Evolutionary conservation across 345 rosid genomes (phyloP).

Genomic region (Linum trigynum): DNA sequence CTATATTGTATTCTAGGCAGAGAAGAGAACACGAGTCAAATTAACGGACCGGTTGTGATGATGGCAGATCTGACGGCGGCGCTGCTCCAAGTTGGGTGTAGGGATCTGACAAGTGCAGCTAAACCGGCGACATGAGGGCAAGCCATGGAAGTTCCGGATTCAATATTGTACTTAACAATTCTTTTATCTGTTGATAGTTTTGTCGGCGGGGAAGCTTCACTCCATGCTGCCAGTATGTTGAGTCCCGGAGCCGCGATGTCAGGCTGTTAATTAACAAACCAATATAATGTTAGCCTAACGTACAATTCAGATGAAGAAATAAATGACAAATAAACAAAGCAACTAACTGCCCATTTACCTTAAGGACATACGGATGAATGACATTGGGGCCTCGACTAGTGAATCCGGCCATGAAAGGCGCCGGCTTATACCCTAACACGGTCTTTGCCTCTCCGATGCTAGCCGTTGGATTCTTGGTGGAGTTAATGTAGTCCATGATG

Average conservation of each 20-base stretch:
- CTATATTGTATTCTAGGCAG: too few relatives aligned
- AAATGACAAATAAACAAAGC: too few relatives aligned
- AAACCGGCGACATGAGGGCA: constrained; percentile 81
- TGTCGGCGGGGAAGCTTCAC: constrained; percentile 40
- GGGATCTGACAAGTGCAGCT: constrained; percentile 66
- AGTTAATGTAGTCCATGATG: neutral
- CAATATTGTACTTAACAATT: constrained; percentile 31
- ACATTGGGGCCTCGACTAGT: constrained; percentile 60
- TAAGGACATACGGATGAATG: constrained; percentile 54
- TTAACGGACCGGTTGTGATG: constrained; percentile 41
- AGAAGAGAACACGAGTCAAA: too few relatives aligned
- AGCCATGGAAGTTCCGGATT: constrained; percentile 88
- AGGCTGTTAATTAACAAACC: constrained; percentile 34
- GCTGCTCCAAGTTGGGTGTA: constrained; percentile 71
- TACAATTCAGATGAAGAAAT: too few relatives aligned
- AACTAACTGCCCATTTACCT: constrained; percentile 29
- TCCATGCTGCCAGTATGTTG: constrained; percentile 80
- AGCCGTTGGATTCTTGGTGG: constrained; percentile 4
- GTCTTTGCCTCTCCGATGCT: neutral
- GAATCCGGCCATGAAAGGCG: constrained; percentile 66
- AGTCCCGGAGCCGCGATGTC: constrained; percentile 79
- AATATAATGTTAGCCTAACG: neutral
- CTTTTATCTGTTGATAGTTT: constrained; percentile 38
- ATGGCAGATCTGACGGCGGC: constrained; percentile 84
- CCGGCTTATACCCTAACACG: constrained; percentile 31